These are phyloP conservation scores for Aphanomyces euteiches DNA, from an alignment of 352 stramenopile species.

Conservation along the genomic window DNA sequence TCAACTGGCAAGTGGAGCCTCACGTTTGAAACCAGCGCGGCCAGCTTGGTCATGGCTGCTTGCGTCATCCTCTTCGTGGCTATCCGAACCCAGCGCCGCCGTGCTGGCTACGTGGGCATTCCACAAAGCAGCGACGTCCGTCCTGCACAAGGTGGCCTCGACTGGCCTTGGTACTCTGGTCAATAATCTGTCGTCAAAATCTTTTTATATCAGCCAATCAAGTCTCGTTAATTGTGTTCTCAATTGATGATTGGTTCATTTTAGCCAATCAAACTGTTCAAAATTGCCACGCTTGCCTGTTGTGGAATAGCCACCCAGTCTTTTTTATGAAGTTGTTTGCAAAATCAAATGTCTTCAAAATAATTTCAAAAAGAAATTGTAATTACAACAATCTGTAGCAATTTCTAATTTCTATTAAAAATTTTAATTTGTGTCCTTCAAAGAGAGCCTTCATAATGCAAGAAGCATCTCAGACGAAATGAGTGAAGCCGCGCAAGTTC, in stretches of 20 bases:
- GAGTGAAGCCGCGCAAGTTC: not conserved
- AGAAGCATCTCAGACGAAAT: not conserved
- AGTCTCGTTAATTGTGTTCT: no score
- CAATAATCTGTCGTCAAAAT: no score
- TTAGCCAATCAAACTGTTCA: no score
- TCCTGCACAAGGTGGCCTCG: not conserved
- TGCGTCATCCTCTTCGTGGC: not conserved
- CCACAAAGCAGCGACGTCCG: not conserved
- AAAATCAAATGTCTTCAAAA: no score
- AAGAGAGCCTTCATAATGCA: constrained; percentile 2
- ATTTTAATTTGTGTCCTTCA: not conserved
- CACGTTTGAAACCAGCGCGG: not conserved
- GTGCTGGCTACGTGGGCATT: constrained; percentile 18
- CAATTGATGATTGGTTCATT: no score
- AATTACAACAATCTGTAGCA: no score
- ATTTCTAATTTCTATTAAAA: not conserved
- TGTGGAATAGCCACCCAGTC: no score
- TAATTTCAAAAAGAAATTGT: no score
- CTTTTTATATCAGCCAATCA: no score
- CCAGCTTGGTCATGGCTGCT: not conserved
- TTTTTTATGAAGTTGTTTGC: no score
- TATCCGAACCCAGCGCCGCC: constrained; percentile 18
- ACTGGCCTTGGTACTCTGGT: constrained; percentile 9
- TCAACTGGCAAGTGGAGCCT: not conserved
- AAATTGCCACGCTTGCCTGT: no score